phyloP scores from a whole-genome alignment of 306 rosid genomes.

The Cicer chorassanicum region DNA sequence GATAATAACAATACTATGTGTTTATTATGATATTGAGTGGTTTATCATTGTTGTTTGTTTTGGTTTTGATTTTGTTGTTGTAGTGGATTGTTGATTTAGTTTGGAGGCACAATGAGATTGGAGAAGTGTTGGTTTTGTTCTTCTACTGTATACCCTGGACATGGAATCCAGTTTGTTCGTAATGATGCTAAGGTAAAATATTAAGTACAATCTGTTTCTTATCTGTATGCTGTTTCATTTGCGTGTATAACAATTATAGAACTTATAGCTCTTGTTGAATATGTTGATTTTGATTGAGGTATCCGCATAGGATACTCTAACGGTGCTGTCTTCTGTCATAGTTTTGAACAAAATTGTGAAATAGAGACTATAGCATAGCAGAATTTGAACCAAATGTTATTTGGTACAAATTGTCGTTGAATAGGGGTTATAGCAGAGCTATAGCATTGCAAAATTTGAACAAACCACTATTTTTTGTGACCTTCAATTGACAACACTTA shows the following conservation, averaged over 20 bases:
- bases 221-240: too few relatives aligned
- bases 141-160: slow-evolving; percentile 89
- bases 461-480: too few relatives aligned
- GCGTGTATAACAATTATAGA: neutral
- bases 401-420: too few relatives aligned
- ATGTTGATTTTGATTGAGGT: neutral
- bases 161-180: slow-evolving; percentile 71
- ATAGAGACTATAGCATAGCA: too few relatives aligned
- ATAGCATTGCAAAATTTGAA: too few relatives aligned
- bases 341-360: neutral
- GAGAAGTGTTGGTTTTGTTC: slow-evolving; percentile 98
- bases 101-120: slow-evolving; percentile 67
- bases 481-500: too few relatives aligned
- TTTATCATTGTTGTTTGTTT: neutral
- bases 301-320: neutral
- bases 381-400: too few relatives aligned
- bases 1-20: neutral
- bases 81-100: slow-evolving; percentile 34
- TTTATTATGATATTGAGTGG: neutral
- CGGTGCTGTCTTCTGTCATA: neutral
- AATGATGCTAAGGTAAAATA: slow-evolving; percentile 78
- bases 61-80: slow-evolving; percentile 2
- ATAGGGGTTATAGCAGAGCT: too few relatives aligned
- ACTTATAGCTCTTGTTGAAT: neutral
- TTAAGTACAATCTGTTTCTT: neutral